Base-by-base conservation (phyloP, 768 basidiomycete genomes). In the Mycena rebaudengoi region DNA sequence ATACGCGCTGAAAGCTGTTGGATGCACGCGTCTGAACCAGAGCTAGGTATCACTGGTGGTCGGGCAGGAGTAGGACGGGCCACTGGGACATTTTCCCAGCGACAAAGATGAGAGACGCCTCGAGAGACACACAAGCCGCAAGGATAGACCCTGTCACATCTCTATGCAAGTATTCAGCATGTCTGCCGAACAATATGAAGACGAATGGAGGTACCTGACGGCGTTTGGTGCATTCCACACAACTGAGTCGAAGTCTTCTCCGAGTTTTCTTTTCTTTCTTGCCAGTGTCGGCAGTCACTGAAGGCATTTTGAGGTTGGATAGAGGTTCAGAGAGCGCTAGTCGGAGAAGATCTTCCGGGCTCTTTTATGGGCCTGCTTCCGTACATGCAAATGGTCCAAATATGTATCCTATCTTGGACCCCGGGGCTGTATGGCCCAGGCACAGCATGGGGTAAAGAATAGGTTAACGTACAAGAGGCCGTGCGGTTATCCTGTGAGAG, bases 161-260 rank as follows among this genome's bases (percentile, higher is more conserved):
- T 84, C 86, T 86, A n/a, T n/a, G 61, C 32, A 50, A 59, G 16
- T 64, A 49, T 39, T 50, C 25, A 60, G 41, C 52, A 48, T 7
- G 35, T 49, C 40, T 43, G 40, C 52, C 16, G 29, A 32, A 46
- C n/a, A 50, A 57, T 32, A 30, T n/a, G 16, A 45, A 14, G 41
- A 53, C n/a, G n/a, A 26, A 52, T 40, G 40, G 37, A 71, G 79
- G 64, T 65, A 84, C 85, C 77, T 86, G 85, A 58, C 85, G 77
- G 49, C 85, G 79, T 69, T 84, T 85, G 2, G 86, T 84, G 66
- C 85, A 86, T 68, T 86, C 85, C 7, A 86, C 82, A 65, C 86
- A 86, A 68, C 84, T 85, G 32, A 85, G 73, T 43, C 85, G 79
- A 58, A 85, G 77, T 18, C 85, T 75, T 62, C 82, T 72, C 10